Evolutionary conservation across 495 filamentous ascomycete species (phyloP), one percentile per base, ranked within the genome.

Genomic region (Physcia stellaris): DNA sequence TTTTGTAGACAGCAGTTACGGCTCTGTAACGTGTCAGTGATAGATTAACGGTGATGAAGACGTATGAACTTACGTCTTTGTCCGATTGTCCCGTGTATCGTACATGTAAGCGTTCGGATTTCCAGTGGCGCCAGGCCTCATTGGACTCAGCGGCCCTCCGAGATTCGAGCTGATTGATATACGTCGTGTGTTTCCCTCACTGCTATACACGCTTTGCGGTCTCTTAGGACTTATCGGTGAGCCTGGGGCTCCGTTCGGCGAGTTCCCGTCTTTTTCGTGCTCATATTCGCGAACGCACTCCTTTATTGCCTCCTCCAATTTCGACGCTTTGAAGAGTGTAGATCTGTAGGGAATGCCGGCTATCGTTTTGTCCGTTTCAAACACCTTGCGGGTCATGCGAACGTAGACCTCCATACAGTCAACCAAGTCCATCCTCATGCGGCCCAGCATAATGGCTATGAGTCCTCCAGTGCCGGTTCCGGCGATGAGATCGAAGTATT

Each of bases 361-460:
- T 43, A 98, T 75, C 5, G 88, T 96, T 63, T 98, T 98, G 61
- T 98, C 92, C 7, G 90, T 95, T 58, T 94, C 86, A 46, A 98
- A 98, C 0, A 96, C 92, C 52, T 77, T 77, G 47, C 80, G 77
- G 27, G 90, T 98, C 69, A 98, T 82, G 40, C 83, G 79, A 42
- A 94, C 83, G 50, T 96, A 98, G 9, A 95, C 76, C 43, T 93
- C 80, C 60, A 93, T 95, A 70, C 88, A 95, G 2, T 85, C 90
- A 55, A 95, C 88, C 20, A 96, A 61, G 50, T 96, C 86, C 49
- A 98, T 70, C 32, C 90, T 80, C 49, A 98, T 62, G 28, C 90
- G 73, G 7, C 90, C 90, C 17, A 98, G 69, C 92, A 98, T 96
- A 45, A 98, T 70, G 15, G 90, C 92, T 45, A 98, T 94, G 39